Percentiles rank a stretch among this genome's conserved stretches.
Conservation (phyloP, 192 early-diverging fungal species). For the Powellomyces hirtus region DNA sequence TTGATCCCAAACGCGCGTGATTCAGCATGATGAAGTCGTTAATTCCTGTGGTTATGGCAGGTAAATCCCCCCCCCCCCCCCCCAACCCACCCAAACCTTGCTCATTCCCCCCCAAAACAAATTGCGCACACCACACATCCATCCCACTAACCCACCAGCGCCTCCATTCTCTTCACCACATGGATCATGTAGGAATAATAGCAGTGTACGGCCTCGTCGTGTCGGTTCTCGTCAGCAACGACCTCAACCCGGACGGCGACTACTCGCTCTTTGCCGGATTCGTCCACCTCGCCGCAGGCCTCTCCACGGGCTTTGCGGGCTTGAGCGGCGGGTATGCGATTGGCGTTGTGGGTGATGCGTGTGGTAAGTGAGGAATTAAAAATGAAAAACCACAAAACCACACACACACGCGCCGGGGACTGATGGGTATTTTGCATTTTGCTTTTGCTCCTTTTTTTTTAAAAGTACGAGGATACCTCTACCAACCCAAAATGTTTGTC, state of each 20-base stretch:
- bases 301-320: conserved; percentile 88
- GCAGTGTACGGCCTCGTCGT: conserved; percentile 98
- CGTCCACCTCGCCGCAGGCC: conserved; percentile 91
- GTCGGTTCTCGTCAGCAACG: conserved; percentile 74
- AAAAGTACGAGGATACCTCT: conserved; percentile 70
- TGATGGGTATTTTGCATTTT: background rate
- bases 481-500: conserved; percentile 42
- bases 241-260: conserved; percentile 32
- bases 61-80: too few species aligned
- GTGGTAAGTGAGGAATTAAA: conserved; percentile 30
- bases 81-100: too few species aligned
- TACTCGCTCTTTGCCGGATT: conserved; percentile 72
- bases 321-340: conserved; percentile 97
- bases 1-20: too few species aligned
- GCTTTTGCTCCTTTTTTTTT: background rate
- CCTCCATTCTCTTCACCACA: too few species aligned
- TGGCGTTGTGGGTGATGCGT: conserved; percentile 95
- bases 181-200: conserved; percentile 79
- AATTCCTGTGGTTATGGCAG: conserved; percentile 91
- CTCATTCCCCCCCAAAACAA: too few species aligned
- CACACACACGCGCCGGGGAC: background rate
- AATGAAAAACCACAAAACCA: background rate
- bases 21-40: conserved; percentile 60
- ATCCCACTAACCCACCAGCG: too few species aligned
- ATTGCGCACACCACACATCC: too few species aligned